Evolutionary conservation across 768 basidiomycete species (phyloP), one percentile per base, ranked within the genome.

Genomic region (Boletus subcaerulescens): DNA sequence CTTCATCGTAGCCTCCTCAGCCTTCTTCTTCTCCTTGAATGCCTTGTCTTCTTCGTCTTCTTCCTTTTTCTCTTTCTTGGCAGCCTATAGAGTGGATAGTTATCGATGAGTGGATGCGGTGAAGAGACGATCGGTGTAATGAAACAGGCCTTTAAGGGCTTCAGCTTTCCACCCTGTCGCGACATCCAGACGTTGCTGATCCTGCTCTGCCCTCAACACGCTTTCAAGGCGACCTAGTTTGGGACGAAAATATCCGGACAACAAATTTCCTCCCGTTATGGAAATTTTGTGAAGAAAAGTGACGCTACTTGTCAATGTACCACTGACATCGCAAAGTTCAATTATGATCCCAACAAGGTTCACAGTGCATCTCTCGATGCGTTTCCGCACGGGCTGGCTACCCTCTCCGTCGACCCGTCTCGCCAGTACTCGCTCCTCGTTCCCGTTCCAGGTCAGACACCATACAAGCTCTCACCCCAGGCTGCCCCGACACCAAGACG

Each of bases 141-240:
- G 14, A n/a, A 8, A 53, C 43, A 31, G 33, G 56, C 91, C 89
- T 93, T 93, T 61, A 93, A 73, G 50, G 91, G 91, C 80, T 93
- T 93, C 50, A 86, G 66, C 74, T 93, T 93, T 67, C 91, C 91
- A 58, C 87, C 89, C 77, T 89, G 86, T 75, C 89, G 81, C 45
- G 69, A 71, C 69, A 70, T 70, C 22, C 18, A 14, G 45, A 38
- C 26, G 64, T n/a, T 52, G 45, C n/a, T 48, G 48, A 6, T 35
- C 26, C 12, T 60, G 24, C 18, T 20, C 42, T 24, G 4, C 26
- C 4, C 15, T 11, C 20, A 10, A 15, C 11, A 8, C 13, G 3
- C 15, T 35, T 14, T 35, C 24, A n/a, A 18, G 3, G 12, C 5
- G 15, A 26, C 10, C 2, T 18, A 44, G 41, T 59, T 62, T 46